phyloP scores from a whole-genome alignment of 1,284 basidiomycete genomes.

The Rhodotorula sp. region DNA sequence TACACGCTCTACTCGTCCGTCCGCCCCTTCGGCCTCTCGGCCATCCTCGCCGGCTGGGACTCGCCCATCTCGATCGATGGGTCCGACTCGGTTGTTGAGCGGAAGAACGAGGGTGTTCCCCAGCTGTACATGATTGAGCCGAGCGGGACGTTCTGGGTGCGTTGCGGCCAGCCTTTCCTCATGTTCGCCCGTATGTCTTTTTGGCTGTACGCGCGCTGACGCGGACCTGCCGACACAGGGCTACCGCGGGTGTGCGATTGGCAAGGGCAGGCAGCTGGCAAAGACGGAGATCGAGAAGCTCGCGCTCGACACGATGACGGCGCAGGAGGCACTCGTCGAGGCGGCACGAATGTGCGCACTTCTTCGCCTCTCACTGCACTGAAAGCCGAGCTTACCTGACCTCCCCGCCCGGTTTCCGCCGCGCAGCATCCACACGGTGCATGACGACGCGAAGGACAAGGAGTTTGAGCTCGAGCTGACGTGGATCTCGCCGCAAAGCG shows the following conservation, averaged over 20 bases:
- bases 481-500: slow-evolving; percentile 89
- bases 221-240: slow-evolving; percentile 60
- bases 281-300: slow-evolving; percentile 99
- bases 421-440: slow-evolving; percentile 88
- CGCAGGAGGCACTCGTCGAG: slow-evolving; percentile 83
- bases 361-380: too few species aligned
- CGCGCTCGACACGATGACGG: slow-evolving; percentile 73
- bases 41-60: slow-evolving; percentile 72
- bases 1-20: slow-evolving; percentile 99
- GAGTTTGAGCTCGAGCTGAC: slow-evolving; percentile 98
- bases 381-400: not conserved
- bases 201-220: not conserved
- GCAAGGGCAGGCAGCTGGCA: slow-evolving; percentile 93
- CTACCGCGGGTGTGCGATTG: slow-evolving; percentile 89
- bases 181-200: too few species aligned
- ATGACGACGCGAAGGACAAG: slow-evolving; percentile 96
- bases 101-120: slow-evolving; percentile 67
- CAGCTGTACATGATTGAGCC: slow-evolving; percentile 91
- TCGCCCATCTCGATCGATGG: slow-evolving; percentile 26
- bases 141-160: slow-evolving; percentile 85
- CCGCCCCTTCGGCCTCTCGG: slow-evolving; percentile 92
- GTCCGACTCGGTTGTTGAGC: slow-evolving; percentile 63
- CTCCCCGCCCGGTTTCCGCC: not conserved
- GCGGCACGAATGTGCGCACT: slow-evolving; percentile 88
- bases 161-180: slow-evolving; percentile 46